Conservation (phyloP, 1,284 basidiomycete genomes). For the Anthracocystis setariae region DNA sequence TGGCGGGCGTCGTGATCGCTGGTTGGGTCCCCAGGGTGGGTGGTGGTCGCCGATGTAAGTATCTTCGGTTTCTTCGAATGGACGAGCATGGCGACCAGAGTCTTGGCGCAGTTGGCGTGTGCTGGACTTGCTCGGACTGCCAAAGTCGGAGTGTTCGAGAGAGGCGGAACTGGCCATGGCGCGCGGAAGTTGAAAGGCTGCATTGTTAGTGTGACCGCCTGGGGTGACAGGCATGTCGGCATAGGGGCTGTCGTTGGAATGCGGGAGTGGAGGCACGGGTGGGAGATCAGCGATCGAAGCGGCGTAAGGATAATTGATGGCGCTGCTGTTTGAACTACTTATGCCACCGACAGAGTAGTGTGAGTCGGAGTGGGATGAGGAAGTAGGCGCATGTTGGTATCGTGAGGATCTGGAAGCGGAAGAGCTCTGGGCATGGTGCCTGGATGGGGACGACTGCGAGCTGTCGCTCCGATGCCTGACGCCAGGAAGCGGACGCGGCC, state of each 20-base stretch:
- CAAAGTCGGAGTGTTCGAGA: slow-evolving; percentile 33
- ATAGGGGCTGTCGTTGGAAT: slow-evolving; percentile 25
- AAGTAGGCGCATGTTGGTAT: slow-evolving; percentile 38
- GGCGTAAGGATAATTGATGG: slow-evolving; percentile 17
- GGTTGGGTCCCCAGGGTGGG: slow-evolving; percentile 22
- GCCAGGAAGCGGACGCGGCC: slow-evolving; percentile 9
- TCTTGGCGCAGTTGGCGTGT: slow-evolving; percentile 31
- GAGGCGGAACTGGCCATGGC: slow-evolving; percentile 45
- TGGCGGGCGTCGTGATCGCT: slow-evolving; percentile 11
- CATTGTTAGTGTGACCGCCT: slow-evolving; percentile 35
- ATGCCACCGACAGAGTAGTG: slow-evolving; percentile 33
- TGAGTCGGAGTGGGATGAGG: slow-evolving; percentile 44
- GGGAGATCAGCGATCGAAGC: slow-evolving; percentile 31
- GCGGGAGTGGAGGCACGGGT: slow-evolving; percentile 51
- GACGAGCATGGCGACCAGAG: slow-evolving; percentile 9
- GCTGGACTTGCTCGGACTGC: slow-evolving; percentile 27
- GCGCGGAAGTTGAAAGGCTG: slow-evolving; percentile 35
- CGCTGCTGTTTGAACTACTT: slow-evolving; percentile 37
- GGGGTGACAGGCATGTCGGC: slow-evolving; percentile 44
- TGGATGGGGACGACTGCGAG: slow-evolving; percentile 33
- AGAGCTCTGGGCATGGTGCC: slow-evolving; percentile 15
- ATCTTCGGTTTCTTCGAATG: slow-evolving; percentile 30
- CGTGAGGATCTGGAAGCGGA: slow-evolving; percentile 34
- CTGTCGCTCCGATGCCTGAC: slow-evolving; percentile 30
- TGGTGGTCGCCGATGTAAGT: slow-evolving; percentile 43